A percentile compares a stretch with the other conserved stretches of the same genome.
These are phyloP conservation scores for Hypsizygus marmoreus DNA, from an alignment of 768 basidiomycete genomes.

Conservation along the genomic window DNA sequence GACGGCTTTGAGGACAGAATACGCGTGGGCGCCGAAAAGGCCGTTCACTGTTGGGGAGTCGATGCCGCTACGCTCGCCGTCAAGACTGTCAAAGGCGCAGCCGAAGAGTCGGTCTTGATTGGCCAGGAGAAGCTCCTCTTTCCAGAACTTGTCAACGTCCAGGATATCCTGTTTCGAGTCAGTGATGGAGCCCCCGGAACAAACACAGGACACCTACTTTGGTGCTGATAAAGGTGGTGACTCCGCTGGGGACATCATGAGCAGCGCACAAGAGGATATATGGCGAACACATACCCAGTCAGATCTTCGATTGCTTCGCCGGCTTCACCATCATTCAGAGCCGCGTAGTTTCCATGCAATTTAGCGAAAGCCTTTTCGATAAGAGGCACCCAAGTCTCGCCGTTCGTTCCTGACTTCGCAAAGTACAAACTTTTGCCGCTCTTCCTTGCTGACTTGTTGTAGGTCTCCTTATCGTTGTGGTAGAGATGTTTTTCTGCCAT, in stretches of 20 bases:
- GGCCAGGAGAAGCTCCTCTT: constrained; percentile 46
- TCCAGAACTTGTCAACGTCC: constrained; percentile 51
- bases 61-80: constrained; percentile 28
- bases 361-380: constrained; percentile 64
- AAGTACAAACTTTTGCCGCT: constrained; percentile 53
- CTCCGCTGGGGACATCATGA: constrained; percentile 16
- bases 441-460: constrained; percentile 45
- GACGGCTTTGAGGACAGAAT: constrained; percentile 50
- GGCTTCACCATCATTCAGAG: constrained; percentile 41
- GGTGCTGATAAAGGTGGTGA: constrained; percentile 27
- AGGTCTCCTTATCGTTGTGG: constrained; percentile 51
- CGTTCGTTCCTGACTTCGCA: constrained; percentile 46
- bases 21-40: constrained; percentile 44
- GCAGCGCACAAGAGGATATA: not conserved
- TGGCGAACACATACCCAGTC: constrained; percentile 45
- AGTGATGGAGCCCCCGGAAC: not conserved
- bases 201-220: constrained; percentile 18
- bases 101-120: constrained; percentile 53
- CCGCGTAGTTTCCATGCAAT: constrained; percentile 51
- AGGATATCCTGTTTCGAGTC: constrained; percentile 43
- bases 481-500: constrained; percentile 44
- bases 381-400: constrained; percentile 60
- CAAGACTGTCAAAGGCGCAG: constrained; percentile 40
- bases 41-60: constrained; percentile 33
- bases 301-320: constrained; percentile 59